phyloP scores from a whole-genome alignment of 2,329 filamentous ascomycete species.

The Beauveria brongniartii region DNA sequence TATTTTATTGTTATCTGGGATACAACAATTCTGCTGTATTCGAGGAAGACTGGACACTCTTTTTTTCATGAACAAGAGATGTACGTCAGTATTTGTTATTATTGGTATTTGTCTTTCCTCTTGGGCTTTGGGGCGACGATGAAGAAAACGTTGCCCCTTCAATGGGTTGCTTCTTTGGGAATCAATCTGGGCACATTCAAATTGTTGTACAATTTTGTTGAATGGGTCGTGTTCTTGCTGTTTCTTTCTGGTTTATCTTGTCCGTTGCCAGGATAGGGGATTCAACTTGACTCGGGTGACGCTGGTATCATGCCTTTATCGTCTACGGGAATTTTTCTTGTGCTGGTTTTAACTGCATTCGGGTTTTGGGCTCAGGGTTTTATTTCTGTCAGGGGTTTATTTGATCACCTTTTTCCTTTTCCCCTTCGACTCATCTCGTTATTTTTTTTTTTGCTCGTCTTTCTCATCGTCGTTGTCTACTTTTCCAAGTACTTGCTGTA shows the following conservation, averaged over 20 bases:
- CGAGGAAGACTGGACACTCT: background rate
- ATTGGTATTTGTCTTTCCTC: background rate
- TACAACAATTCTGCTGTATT: background rate
- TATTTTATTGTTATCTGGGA: background rate
- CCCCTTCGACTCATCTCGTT: background rate
- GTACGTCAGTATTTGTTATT: conserved; percentile 2
- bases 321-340: background rate
- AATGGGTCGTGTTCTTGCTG: conserved; percentile 5
- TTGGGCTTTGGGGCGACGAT: background rate
- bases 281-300: background rate
- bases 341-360: conserved; percentile 2
- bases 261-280: too few relatives aligned
- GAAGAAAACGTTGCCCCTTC: background rate
- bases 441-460: background rate
- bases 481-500: conserved; percentile 12
- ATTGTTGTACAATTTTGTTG: conserved; percentile 12
- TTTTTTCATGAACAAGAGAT: background rate
- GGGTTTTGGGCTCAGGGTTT: conserved; percentile 7
- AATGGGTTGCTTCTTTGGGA: background rate
- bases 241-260: background rate
- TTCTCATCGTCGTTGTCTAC: conserved; percentile 5
- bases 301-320: background rate
- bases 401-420: conserved; percentile 2
- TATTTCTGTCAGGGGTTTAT: conserved; percentile 12
- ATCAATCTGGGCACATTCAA: conserved; percentile 8